Base-by-base conservation (phyloP, 768 basidiomycete species). In the Amanita exitialis region DNA sequence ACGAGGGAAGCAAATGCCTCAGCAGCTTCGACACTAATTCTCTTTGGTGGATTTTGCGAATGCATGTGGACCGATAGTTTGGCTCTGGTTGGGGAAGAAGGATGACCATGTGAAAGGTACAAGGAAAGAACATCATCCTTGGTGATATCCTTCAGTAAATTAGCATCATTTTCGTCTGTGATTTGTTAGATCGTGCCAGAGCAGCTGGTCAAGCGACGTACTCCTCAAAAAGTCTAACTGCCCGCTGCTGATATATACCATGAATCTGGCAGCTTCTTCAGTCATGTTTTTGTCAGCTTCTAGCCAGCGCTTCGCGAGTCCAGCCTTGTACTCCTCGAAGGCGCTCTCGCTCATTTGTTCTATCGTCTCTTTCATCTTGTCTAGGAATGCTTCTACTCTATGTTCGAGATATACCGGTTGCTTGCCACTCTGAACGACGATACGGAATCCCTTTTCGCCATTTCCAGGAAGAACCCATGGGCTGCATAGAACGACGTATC, bases 361-460 rank as follows among this genome's bases (percentile, higher is more conserved):
- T 12, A 99, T 68, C 47, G 71, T 76, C 27, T 62, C 65, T 59
- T 79, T 80, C 83, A 93, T 87, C 48, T 72, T 70, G 42, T 80
- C 76, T 53, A 98, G 70, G 73, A 97, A 98, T 2, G 82, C 79
- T 50, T 98, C 92, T 12, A 98, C 85, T 20, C 95, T 82, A 49
- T 76, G 71, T 68, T 98, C 96, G 38, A 98, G 73, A 63, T 86
- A 90, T 20, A 69, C 74, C 7, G 93, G 81, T 8, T 73, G 70
- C 50, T 82, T 82, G 68, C 97, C 93, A 61, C 87, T 90, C 68
- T 99, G 96, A 27, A 98, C 77, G 6, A 92, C 70, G 48, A 98
- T 77, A 38, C 89, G 80, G 54, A 93, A 67, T 6, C 93, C 92
- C 54, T 79, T 75, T 54, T 86, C 78, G 41, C 78, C 82, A 2